Base-by-base conservation (phyloP, 495 filamentous ascomycete genomes). In the Neurospora sp. region DNA sequence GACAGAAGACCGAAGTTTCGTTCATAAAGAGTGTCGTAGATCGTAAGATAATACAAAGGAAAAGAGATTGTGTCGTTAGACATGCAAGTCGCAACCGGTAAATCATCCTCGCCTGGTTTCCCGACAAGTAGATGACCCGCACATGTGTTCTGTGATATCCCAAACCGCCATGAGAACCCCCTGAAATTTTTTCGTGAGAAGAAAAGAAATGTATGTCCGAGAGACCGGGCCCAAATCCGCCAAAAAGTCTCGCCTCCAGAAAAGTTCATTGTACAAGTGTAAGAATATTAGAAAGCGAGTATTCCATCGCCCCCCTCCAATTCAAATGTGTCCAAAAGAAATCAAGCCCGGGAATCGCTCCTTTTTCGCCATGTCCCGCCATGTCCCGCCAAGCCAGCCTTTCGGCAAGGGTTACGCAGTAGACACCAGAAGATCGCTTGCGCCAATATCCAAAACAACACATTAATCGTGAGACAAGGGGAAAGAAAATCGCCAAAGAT, bases 341-440 rank as follows among this genome's bases (percentile, higher is more conserved):
- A 69, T 70, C 53, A 74, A 75, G 70, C 44, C 70, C 22, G 41
- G 22, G 38, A 20, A 73, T 44, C 40, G 65, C 73, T 73, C 75
- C 48, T 70, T 9, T 71, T 76, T 71, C 76, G 71, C 72, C 79
- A 68, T 74, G 41, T 70, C 72, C 69, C 74, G 71, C 70, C 73
- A 71, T 71, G 59, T 68, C 45, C 73, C 44, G 14, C 53, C 53
- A 65, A 65, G 27, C 53, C 53, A 74, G 48, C 74, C 73, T 73
- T 68, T 74, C 74, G 72, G 75, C 75, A 75, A 79, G 72, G 74
- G 71, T 72, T 70, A 61, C 73, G 31, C 16, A 53, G 71, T 69
- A 72, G 53, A 78, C 74, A 79, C 74, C 74, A 74, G 70, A 73
- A 78, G 61, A 74, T 76, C 61, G 69, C 73, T 70, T 78, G 76